Conservation (phyloP, 441 rosid genomes). For the Populus hybrid region DNA sequence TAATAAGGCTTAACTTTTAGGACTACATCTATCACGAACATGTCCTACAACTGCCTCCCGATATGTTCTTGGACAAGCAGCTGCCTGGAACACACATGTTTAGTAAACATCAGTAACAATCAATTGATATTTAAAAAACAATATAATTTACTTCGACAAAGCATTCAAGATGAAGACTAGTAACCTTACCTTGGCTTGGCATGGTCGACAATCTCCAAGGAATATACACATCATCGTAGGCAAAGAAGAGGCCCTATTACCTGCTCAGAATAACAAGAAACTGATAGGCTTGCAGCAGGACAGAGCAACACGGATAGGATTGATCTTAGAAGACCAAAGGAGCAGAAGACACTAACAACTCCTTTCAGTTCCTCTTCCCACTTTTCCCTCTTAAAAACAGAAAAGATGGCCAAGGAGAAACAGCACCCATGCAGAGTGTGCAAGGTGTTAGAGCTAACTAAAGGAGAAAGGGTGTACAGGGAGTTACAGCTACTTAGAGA, state of each 20-base stretch:
- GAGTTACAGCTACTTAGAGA: constrained; percentile 6
- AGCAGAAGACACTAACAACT: constrained; percentile 29
- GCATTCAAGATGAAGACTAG: neutral
- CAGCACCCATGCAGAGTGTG: constrained; percentile 23
- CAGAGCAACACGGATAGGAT: constrained; percentile 21
- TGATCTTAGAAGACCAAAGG: constrained; percentile 20
- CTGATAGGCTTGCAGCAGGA: constrained; percentile 14
- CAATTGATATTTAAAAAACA: neutral
- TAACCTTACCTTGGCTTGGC: constrained; percentile 37
- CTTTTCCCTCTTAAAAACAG: constrained; percentile 45
- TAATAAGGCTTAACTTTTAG: constrained; percentile 5
- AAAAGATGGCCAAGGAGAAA: constrained; percentile 39
- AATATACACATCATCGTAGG: constrained; percentile 2
- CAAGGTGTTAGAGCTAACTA: constrained; percentile 28
- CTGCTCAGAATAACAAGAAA: constrained; percentile 11
- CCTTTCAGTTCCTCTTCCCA: constrained; percentile 33
- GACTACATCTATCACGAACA: constrained; percentile 9
- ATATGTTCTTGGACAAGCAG: constrained; percentile 14
- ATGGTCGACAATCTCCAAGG: constrained; percentile 32
- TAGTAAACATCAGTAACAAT: constrained; percentile 1
- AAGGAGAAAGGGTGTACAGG: constrained; percentile 7
- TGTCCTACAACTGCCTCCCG: constrained; percentile 14
- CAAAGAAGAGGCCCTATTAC: neutral
- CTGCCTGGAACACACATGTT: constrained; percentile 25
- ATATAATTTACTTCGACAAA: neutral